Base-by-base conservation (phyloP, 192 early-diverging fungal genomes). In the Coemansia aciculifera region DNA sequence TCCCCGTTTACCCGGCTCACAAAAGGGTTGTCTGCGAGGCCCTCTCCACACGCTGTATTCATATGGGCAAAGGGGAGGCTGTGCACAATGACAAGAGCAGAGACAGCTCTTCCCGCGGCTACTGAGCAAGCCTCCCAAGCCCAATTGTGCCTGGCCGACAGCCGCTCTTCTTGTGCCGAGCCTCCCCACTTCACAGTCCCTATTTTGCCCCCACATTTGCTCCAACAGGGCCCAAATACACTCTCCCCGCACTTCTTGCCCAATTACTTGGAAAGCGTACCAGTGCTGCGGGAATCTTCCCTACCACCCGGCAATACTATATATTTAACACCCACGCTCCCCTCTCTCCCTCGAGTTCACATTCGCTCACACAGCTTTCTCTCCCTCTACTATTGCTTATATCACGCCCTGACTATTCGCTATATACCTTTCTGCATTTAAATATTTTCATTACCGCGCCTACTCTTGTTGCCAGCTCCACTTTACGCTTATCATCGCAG, bases 151-250 rank as follows among this genome's bases (percentile, higher is more conserved):
- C 23, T 10, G 23, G 48, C 48, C 48, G 23, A 51, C 48, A 31
- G 43, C 43, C 17, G 43, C n/a, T 46, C 43, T 46, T 46, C 43
- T 46, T 17, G 5, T 46, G 43, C 43, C 43, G 43, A 46, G 43
- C 34, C 32, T 59, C 57, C 57, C 34, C 8, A 12, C 5, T n/a
- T 29, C 34, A 2, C 31, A 59, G 57, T 59, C 57, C 57, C 57
- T 59, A 6, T 59, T 59, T 59, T 59, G 34, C 34, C 57, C 57
- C 57, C 57, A 32, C 57, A 59, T 21, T 37, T 37, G 57, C 34
- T n/a, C 34, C 4, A 6, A 8, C 57, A 54, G 51, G 51, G 57
- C 57, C 57, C 57, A 59, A 12, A 34, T 37, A 11, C n/a, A 32
- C n/a, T 13, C 17, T 17, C 57, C 57, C 57, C 57, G 31, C 57